A percentile compares a stretch with the other conserved stretches of the same genome.
These are phyloP conservation scores for Penicillium dipodomyicola DNA, from an alignment of 495 filamentous ascomycete species.

Conservation along the genomic window DNA sequence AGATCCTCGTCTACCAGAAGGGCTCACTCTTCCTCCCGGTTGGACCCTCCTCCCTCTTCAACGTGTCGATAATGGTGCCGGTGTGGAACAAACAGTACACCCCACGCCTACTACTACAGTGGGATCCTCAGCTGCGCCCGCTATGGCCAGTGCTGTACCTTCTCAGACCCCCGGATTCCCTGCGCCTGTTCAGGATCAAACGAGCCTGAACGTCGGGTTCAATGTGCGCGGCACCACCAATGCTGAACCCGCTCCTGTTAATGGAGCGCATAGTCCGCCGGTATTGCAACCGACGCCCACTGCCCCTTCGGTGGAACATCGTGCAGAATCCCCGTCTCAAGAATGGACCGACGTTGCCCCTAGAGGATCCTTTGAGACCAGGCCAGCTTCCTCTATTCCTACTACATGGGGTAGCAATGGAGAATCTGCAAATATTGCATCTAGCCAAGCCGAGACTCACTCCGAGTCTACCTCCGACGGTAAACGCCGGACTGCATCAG, in stretches of 20 bases:
- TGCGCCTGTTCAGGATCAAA: not conserved
- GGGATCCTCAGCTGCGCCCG: not conserved
- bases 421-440: not conserved
- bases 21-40: slow-evolving; percentile 68
- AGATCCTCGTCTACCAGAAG: slow-evolving; percentile 67
- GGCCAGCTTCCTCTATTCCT: slow-evolving; percentile 11
- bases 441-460: slow-evolving; percentile 2
- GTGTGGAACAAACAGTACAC: slow-evolving; percentile 4
- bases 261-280: slow-evolving; percentile 9
- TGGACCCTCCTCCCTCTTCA: slow-evolving; percentile 74
- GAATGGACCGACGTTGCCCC: slow-evolving; percentile 40
- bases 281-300: slow-evolving; percentile 11
- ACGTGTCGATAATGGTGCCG: slow-evolving; percentile 35
- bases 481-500: slow-evolving; percentile 47
- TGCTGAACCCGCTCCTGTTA: slow-evolving; percentile 10
- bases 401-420: slow-evolving; percentile 19
- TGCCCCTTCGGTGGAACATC: slow-evolving; percentile 15
- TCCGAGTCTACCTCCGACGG: slow-evolving; percentile 36
- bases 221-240: not conserved
- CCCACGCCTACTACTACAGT: slow-evolving; percentile 16
- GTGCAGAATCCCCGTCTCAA: slow-evolving; percentile 31
- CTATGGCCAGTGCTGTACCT: not conserved
- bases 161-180: not conserved
- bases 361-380: slow-evolving; percentile 22
- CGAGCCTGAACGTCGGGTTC: not conserved